These are phyloP conservation scores for Barnettozyma siamensis DNA, from an alignment of 805 yeast genomes.

Conservation along the genomic window DNA sequence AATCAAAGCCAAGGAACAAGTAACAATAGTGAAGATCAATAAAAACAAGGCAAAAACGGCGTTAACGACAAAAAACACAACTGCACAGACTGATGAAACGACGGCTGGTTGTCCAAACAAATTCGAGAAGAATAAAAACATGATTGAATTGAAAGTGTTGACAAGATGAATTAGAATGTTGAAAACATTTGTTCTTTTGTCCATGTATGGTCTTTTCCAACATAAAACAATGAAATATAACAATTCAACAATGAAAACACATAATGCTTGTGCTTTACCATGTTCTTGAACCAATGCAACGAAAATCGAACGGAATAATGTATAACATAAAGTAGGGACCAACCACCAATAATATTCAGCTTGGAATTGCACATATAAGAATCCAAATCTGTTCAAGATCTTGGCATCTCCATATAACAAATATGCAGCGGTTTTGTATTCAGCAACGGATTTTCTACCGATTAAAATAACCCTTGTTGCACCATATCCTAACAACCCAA, in stretches of 20 bases:
- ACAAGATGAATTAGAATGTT: slow-evolving; percentile 81
- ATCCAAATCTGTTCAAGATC: slow-evolving; percentile 83
- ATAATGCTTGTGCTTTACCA: slow-evolving; percentile 79
- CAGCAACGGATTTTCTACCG: slow-evolving; percentile 64
- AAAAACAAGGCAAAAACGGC: slow-evolving; percentile 83
- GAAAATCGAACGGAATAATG: slow-evolving; percentile 68
- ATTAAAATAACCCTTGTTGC: slow-evolving; percentile 64
- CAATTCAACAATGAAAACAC: slow-evolving; percentile 72
- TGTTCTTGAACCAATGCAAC: slow-evolving; percentile 79
- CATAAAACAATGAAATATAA: slow-evolving; percentile 60
- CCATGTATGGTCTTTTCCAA: slow-evolving; percentile 84
- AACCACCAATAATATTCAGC: slow-evolving; percentile 87
- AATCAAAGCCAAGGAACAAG: slow-evolving; percentile 77
- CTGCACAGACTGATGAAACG: slow-evolving; percentile 89
- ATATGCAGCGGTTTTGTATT: slow-evolving; percentile 89
- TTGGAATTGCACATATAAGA: slow-evolving; percentile 83
- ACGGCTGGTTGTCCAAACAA: slow-evolving; percentile 77
- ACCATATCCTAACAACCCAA: slow-evolving; percentile 64
- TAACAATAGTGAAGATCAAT: slow-evolving; percentile 78
- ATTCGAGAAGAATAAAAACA: slow-evolving; percentile 85
- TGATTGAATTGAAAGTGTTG: slow-evolving; percentile 73
- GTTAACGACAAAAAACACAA: slow-evolving; percentile 82
- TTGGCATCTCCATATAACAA: slow-evolving; percentile 78
- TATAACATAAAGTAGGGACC: slow-evolving; percentile 54
- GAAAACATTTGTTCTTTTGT: slow-evolving; percentile 89